These are phyloP conservation scores for Saussurea involucrata DNA, from an alignment of 129 eudicot species.

Conservation along the genomic window DNA sequence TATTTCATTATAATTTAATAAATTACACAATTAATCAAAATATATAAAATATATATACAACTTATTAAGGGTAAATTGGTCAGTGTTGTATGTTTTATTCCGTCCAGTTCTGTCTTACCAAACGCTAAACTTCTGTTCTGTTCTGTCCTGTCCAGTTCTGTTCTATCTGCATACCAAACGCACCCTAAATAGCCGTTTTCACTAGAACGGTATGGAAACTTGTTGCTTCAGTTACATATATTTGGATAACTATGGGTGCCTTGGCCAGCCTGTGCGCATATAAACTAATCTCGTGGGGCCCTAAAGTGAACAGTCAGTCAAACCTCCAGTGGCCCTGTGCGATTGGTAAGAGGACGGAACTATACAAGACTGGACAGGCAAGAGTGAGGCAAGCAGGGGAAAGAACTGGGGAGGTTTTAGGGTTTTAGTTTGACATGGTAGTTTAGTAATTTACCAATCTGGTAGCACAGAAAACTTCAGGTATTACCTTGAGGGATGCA, in stretches of 20 bases:
- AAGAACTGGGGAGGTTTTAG: not conserved
- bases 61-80: no score
- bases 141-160: no score
- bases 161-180: no score
- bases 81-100: no score
- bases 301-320: not conserved
- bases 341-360: not conserved
- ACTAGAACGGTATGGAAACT: not conserved
- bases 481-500: conserved; percentile 70
- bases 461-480: not conserved
- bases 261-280: not conserved
- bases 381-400: no score
- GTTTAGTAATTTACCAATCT: no score
- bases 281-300: not conserved
- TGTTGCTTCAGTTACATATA: not conserved
- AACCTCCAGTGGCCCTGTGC: no score
- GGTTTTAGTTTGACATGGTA: not conserved
- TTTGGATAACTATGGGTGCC: not conserved
- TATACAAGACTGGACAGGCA: not conserved
- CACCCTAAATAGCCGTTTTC: not conserved
- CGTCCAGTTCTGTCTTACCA: no score
- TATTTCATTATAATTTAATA: no score
- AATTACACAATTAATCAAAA: no score
- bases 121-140: no score
- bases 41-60: no score